Evolutionary conservation across 2,329 filamentous ascomycete species (phyloP), one percentile per base, ranked within the genome.

Genomic region (Colletotrichum sp.): DNA sequence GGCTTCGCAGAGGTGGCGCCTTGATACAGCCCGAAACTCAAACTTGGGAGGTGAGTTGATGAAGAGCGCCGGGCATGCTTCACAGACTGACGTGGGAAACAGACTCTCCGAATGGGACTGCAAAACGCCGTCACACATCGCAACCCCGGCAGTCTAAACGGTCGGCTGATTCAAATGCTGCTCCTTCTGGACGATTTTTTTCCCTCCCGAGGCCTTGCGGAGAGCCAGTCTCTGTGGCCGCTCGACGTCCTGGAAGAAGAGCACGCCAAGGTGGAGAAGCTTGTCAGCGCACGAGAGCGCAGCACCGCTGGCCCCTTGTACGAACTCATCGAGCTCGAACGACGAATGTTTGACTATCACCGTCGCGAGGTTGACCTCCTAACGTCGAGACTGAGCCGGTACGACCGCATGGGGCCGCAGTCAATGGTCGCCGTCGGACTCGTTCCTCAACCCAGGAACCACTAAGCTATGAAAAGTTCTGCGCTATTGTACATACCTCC

Each of bases 1-100:
- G 88, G 88, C 81, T 89, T 24, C 80, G 84, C 12, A 84, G 86
- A 44, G 85, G 82, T 8, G 87, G 87, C 16, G 81, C 85, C 68
- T 79, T 78, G 6, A 59, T 85, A 10, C 80, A 81, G 24, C 76
- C 81, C 2, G 78, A 82, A 26, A 69, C 72, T 44, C 81, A 83
- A 72, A 81, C 85, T 2, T 89, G 88, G 88, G 88, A 89, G 71
- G 76, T 68, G 26, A 72, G 74, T 62, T 39, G 16, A 18, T 8
- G 6, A 18, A 49, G 12, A 21, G 30, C 8, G 1, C 28, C 34
- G 5, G 12, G 8, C 12, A 52, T 18, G 15, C 16, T 16, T 15
- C 18, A 12, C 4, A 26, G 10, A 30, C 44, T 69, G 26, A 65
- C 13, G 21, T 15, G 26, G 16, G 21, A 34, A 15, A n/a, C 34